Base-by-base conservation (phyloP, 495 filamentous ascomycete genomes). In the Aspergillus cristatus region DNA sequence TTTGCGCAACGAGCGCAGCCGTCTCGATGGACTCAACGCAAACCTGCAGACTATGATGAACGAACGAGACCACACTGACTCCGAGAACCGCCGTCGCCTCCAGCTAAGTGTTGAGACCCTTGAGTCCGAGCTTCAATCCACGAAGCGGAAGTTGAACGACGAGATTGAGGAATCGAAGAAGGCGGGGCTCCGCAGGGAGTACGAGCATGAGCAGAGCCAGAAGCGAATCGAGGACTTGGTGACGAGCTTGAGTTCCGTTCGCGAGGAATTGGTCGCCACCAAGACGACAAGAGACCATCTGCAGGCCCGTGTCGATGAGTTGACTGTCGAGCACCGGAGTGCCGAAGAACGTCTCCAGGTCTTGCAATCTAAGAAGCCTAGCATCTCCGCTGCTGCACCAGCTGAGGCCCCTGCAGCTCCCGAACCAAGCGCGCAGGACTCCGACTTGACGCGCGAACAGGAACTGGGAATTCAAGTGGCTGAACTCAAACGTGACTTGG, bases 221-320 rank as follows among this genome's bases (percentile, higher is more conserved):
- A 88, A 84, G 57, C 72, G 82, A 31, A 89, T 96, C 41, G 87
- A 97, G 46, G 91, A 97, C 48, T 71, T 97, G 15, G 77, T 84
- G 15, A 67, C 76, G n/a, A 86, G 75, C 45, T 65, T 95, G 31
- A 71, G 82, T 35, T 75, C 82, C 13, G 71, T 79, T 28, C 83
- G 87, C 26, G 88, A 95, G 58, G 84, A 94, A 52, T 72, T 89
- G 40, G 76, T 85, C 33, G 80, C 79, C 7, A 73, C 79, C 7
- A 94, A 90, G 65, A 91, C 88, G 7, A 81, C 76, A 6, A 78
- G 84, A 14, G 91, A 96, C 57, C 82, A 94, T 54, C 67, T 97
- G 1, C 89, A 94, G 51, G 70, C 80, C 11, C 72, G 87, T 34
- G 85, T 94, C 11, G 82, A 93, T 43, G 90, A 97, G 57, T 65